A percentile compares a stretch with the other conserved stretches of the same genome.
Evolutionary conservation across 805 yeast genomes (phyloP).

Genomic region (Candida khao-thaluensis): DNA sequence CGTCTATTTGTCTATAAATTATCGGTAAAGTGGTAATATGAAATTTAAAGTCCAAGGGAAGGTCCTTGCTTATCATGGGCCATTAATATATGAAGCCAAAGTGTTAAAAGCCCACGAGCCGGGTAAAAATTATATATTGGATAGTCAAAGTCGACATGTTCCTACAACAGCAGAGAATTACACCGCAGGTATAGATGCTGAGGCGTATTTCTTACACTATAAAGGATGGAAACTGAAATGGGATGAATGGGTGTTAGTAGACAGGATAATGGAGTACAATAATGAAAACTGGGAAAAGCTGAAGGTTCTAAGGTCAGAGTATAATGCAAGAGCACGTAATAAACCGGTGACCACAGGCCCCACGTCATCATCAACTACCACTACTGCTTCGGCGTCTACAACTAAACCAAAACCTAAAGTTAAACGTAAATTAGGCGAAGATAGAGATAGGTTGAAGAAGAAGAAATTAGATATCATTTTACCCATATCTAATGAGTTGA

Average conservation of each 20-base stretch:
- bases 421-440: slow-evolving; percentile 11
- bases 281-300: slow-evolving; percentile 67
- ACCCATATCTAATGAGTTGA: slow-evolving; percentile 63
- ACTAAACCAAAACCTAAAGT: slow-evolving; percentile 6
- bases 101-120: slow-evolving; percentile 64
- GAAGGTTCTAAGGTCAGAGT: slow-evolving; percentile 39
- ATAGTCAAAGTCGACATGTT: slow-evolving; percentile 40
- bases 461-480: slow-evolving; percentile 51
- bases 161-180: slow-evolving; percentile 24
- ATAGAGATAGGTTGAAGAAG: slow-evolving; percentile 12
- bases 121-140: slow-evolving; percentile 38
- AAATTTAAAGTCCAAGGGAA: slow-evolving; percentile 20
- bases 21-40: neutral
- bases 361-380: slow-evolving; percentile 10
- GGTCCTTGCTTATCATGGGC: slow-evolving; percentile 83
- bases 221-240: slow-evolving; percentile 94
- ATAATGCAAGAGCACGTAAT: slow-evolving; percentile 12
- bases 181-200: slow-evolving; percentile 22
- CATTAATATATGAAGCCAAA: slow-evolving; percentile 85
- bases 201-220: slow-evolving; percentile 74
- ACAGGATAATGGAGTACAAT: slow-evolving; percentile 64
- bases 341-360: neutral
- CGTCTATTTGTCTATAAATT: neutral
- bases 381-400: slow-evolving; percentile 9
- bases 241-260: slow-evolving; percentile 91